Evolutionary conservation across 495 filamentous ascomycete genomes (phyloP).

Genomic region (Annulohypoxylon bovei): DNA sequence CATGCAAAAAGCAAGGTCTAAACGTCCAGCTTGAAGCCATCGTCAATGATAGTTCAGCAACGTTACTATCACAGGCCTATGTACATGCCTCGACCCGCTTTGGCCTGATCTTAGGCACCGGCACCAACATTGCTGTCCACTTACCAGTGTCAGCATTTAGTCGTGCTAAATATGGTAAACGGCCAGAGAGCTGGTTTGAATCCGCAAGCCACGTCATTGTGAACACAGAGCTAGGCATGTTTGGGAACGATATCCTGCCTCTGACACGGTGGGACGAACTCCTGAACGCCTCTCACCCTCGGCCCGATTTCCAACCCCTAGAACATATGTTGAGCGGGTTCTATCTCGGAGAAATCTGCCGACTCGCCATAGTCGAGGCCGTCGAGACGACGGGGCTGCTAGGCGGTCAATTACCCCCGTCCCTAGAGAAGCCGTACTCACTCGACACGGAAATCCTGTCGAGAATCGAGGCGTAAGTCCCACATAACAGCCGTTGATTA

Average conservation of each 20-base stretch:
- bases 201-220: constrained; percentile 68
- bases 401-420: constrained; percentile 64
- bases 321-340: constrained; percentile 85
- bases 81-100: constrained; percentile 69
- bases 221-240: constrained; percentile 90
- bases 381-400: constrained; percentile 64
- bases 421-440: constrained; percentile 62
- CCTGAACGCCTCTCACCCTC: constrained; percentile 70
- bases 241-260: constrained; percentile 73
- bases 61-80: constrained; percentile 82
- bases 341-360: constrained; percentile 85
- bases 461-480: constrained; percentile 65
- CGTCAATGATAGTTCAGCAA: constrained; percentile 85
- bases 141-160: constrained; percentile 64
- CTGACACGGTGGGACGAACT: constrained; percentile 77
- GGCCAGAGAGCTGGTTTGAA: constrained; percentile 66
- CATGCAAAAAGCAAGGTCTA: constrained; percentile 55
- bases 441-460: constrained; percentile 70
- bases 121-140: constrained; percentile 64
- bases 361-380: constrained; percentile 73
- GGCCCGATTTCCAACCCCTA: constrained; percentile 84
- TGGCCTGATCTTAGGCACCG: constrained; percentile 66
- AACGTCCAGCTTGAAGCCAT: constrained; percentile 78
- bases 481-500: not conserved
- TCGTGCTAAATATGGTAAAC: constrained; percentile 58